These are phyloP conservation scores for Salix purpurea DNA, from an alignment of 345 rosid genomes.

Conservation along the genomic window DNA sequence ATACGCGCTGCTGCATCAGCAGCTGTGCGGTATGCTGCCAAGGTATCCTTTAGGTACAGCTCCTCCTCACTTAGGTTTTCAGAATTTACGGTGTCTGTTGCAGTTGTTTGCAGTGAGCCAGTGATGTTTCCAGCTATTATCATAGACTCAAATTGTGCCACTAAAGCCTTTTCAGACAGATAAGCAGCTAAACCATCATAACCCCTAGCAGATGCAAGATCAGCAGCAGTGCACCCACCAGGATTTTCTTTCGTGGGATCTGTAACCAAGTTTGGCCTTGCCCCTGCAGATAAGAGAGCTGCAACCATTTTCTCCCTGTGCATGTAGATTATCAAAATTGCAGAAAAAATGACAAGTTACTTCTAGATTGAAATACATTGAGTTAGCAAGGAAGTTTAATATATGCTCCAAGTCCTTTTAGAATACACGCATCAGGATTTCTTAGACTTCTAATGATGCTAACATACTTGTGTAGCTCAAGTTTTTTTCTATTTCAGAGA, in stretches of 20 bases:
- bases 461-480: neutral
- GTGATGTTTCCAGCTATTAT: slow-evolving; percentile 76
- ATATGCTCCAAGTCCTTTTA: neutral
- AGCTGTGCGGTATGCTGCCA: slow-evolving; percentile 77
- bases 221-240: slow-evolving; percentile 77
- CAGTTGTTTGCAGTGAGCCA: slow-evolving; percentile 51
- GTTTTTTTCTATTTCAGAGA: neutral
- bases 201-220: slow-evolving; percentile 71
- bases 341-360: slow-evolving; percentile 5
- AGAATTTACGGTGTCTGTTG: slow-evolving; percentile 31
- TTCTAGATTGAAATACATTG: neutral
- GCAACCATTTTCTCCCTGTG: slow-evolving; percentile 94
- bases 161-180: slow-evolving; percentile 79
- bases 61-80: slow-evolving; percentile 56
- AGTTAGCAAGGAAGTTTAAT: neutral
- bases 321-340: slow-evolving; percentile 11
- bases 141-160: slow-evolving; percentile 81
- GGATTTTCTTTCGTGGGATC: slow-evolving; percentile 70
- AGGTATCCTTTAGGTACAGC: slow-evolving; percentile 57
- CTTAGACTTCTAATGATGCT: neutral
- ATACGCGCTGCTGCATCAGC: slow-evolving; percentile 95
- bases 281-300: slow-evolving; percentile 82
- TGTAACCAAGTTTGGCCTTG: slow-evolving; percentile 79
- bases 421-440: neutral
- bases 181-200: slow-evolving; percentile 83